A percentile compares a stretch with the other conserved stretches of the same genome.
Conservation (phyloP, 805 yeast species). For the Ogataea trehaloabstinens region DNA sequence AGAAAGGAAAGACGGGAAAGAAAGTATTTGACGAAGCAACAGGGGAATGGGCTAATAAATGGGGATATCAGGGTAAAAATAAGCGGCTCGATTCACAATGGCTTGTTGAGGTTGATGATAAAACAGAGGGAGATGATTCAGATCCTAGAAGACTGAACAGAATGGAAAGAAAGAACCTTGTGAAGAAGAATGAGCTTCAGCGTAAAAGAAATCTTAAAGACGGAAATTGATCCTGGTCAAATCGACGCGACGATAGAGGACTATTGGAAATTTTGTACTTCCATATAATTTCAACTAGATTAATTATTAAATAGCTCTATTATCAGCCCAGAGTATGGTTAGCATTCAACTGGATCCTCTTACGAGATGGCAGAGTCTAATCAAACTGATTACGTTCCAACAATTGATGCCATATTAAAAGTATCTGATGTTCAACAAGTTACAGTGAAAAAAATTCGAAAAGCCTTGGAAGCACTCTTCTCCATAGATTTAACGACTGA, state of each 20-base stretch:
- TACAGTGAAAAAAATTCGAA: conserved; percentile 67
- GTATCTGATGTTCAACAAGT: conserved; percentile 69
- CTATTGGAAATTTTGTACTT: too few relatives aligned
- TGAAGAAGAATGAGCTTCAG: conserved; percentile 81
- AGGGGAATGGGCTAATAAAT: conserved; percentile 96
- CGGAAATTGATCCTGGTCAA: conserved; percentile 6
- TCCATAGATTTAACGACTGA: conserved; percentile 47
- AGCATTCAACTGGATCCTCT: too few relatives aligned
- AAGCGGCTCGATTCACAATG: conserved; percentile 86
- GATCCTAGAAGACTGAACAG: conserved; percentile 86
- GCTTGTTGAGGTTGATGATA: conserved; percentile 91
- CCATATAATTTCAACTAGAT: too few relatives aligned
- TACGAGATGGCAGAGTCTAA: conserved; percentile 7
- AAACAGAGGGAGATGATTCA: conserved; percentile 57
- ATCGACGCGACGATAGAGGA: too few relatives aligned
- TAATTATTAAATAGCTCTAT: too few relatives aligned
- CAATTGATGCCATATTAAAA: conserved; percentile 70
- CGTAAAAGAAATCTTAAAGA: conserved; percentile 75
- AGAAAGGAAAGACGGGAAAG: conserved; percentile 88
- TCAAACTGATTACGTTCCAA: conserved; percentile 46
- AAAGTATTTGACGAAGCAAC: conserved; percentile 83
- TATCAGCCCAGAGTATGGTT: too few relatives aligned
- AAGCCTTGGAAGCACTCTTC: conserved; percentile 70
- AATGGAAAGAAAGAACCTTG: conserved; percentile 77
- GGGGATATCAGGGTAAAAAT: conserved; percentile 97